phyloP scores from a whole-genome alignment of 257 asterid genomes.

The Vinca minor region DNA sequence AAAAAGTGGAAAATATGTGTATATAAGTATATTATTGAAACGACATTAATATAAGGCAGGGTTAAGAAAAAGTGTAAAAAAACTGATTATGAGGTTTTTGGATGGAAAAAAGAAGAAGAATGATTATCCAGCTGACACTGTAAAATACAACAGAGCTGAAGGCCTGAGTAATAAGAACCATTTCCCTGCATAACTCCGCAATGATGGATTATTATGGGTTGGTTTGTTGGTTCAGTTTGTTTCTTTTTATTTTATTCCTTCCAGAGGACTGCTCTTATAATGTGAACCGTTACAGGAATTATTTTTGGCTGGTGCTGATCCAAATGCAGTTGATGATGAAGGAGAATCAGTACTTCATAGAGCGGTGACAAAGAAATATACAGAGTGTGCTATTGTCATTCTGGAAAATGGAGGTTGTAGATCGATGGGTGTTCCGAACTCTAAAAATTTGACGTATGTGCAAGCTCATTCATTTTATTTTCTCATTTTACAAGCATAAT shows the following conservation, averaged over 20 bases:
- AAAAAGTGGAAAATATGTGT: neutral
- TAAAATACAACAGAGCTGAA: neutral
- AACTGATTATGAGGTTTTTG: neutral
- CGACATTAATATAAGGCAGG: neutral
- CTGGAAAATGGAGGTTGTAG: slow-evolving; percentile 95
- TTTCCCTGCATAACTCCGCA: neutral
- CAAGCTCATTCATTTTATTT: slow-evolving; percentile 16
- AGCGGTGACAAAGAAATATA: slow-evolving; percentile 89
- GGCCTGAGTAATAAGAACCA: neutral
- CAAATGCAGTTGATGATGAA: slow-evolving; percentile 96
- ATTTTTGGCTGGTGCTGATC: slow-evolving; percentile 91
- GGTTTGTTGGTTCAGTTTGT: slow-evolving; percentile 5
- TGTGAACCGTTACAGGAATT: slow-evolving; percentile 55
- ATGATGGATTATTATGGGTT: neutral
- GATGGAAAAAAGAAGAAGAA: neutral
- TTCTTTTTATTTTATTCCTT: slow-evolving; percentile 1
- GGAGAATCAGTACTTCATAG: slow-evolving; percentile 98
- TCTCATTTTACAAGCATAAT: neutral
- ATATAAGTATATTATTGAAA: neutral
- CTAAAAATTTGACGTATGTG: slow-evolving; percentile 85
- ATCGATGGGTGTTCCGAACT: slow-evolving; percentile 83
- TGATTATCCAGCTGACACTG: neutral
- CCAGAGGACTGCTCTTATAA: neutral
- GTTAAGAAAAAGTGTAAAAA: neutral
- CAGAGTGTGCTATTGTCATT: slow-evolving; percentile 81